These are phyloP conservation scores for Astraeus odoratus DNA, from an alignment of 768 basidiomycete species.

Conservation along the genomic window DNA sequence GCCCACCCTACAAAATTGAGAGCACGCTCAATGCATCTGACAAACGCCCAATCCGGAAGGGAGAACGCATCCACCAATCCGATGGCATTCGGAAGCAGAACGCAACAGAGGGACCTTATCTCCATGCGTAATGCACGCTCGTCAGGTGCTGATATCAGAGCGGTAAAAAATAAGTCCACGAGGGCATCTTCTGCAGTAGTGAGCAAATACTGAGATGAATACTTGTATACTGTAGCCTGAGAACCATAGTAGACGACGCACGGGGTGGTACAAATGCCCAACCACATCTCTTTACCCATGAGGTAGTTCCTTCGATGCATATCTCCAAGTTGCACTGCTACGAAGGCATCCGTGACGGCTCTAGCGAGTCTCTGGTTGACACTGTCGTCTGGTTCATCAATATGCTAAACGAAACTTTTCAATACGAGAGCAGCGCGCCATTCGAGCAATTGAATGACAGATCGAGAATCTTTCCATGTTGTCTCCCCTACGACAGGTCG, in stretches of 20 bases:
- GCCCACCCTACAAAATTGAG: too few species aligned
- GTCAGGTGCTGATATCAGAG: slow-evolving; percentile 28
- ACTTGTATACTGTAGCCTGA: background rate
- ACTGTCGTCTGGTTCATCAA: slow-evolving; percentile 42
- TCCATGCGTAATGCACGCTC: slow-evolving; percentile 40
- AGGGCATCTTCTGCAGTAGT: slow-evolving; percentile 49
- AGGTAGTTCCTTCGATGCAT: slow-evolving; percentile 31
- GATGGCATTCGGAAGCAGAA: slow-evolving; percentile 56
- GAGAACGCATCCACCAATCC: slow-evolving; percentile 69
- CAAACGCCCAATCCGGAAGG: slow-evolving; percentile 68
- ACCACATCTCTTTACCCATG: slow-evolving; percentile 15
- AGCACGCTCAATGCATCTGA: slow-evolving; percentile 46
- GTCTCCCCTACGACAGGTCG: slow-evolving; percentile 13
- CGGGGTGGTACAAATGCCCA: slow-evolving; percentile 21
- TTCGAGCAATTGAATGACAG: slow-evolving; percentile 46
- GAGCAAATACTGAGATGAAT: slow-evolving; percentile 47
- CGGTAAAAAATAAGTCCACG: slow-evolving; percentile 53
- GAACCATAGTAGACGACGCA: slow-evolving; percentile 8
- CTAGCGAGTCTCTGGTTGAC: slow-evolving; percentile 51
- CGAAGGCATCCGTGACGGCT: slow-evolving; percentile 64
- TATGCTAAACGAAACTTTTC: slow-evolving; percentile 28
- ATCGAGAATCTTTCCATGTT: slow-evolving; percentile 34
- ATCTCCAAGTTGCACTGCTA: slow-evolving; percentile 47
- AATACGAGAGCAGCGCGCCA: slow-evolving; percentile 61
- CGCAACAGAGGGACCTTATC: slow-evolving; percentile 41